These are phyloP conservation scores for Ceratocystis smalleyi DNA, from an alignment of 2,329 filamentous ascomycete species.

Conservation along the genomic window DNA sequence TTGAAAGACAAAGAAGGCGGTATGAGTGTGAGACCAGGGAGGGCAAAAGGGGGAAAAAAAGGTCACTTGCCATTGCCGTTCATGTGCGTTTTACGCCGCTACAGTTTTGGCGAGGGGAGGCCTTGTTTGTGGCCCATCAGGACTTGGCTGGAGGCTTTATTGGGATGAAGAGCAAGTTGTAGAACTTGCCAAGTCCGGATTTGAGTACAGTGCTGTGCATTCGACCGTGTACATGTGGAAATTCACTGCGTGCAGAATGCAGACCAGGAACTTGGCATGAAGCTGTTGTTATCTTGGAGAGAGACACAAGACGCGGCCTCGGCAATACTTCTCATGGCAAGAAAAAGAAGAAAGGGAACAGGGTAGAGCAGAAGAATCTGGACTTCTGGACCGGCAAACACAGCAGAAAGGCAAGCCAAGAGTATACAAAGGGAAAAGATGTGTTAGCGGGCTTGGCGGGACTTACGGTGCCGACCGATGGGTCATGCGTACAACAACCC, in stretches of 20 bases:
- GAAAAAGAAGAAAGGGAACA: background rate
- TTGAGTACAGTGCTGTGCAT: background rate
- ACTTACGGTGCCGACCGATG: background rate
- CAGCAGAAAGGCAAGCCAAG: background rate
- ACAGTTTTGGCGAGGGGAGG: background rate
- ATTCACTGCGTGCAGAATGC: background rate
- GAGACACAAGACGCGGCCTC: background rate
- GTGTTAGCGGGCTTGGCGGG: background rate
- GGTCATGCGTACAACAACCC: background rate
- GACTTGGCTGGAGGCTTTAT: background rate
- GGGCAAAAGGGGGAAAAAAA: background rate
- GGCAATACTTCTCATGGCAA: background rate
- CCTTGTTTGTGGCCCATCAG: background rate
- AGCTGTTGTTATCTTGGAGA: background rate
- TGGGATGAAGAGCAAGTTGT: background rate
- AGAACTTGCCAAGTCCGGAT: background rate
- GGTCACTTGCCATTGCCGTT: background rate
- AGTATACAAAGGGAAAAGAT: background rate
- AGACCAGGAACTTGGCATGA: background rate
- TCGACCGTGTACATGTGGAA: background rate
- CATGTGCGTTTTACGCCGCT: background rate
- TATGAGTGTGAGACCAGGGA: background rate
- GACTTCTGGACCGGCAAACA: background rate
- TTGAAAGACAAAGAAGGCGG: background rate
- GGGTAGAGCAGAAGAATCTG: background rate